phyloP scores from a whole-genome alignment of 2,329 filamentous ascomycete species.

The Verticillium dahliae region DNA sequence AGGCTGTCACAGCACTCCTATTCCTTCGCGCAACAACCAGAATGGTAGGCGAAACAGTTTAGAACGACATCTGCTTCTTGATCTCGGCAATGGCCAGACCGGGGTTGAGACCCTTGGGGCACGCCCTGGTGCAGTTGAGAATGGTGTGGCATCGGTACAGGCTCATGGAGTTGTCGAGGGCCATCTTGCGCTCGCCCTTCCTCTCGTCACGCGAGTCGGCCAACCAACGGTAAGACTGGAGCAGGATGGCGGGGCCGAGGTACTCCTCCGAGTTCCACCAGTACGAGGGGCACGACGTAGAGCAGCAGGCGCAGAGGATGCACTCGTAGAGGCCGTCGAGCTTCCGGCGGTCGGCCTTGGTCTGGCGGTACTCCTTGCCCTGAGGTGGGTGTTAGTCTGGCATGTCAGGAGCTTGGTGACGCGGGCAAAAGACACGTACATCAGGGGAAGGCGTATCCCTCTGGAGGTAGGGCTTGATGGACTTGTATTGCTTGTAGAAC shows the following conservation, averaged over 20 bases:
- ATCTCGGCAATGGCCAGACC: constrained; percentile 94
- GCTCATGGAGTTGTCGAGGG: constrained; percentile 97
- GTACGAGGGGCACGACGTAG: constrained; percentile 98
- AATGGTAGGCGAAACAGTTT: constrained; percentile 8
- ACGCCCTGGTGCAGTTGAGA: constrained; percentile 95
- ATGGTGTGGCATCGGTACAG: constrained; percentile 99
- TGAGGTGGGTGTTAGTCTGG: constrained; percentile 25
- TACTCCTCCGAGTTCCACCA: constrained; percentile 99
- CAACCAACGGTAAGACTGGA: constrained; percentile 98
- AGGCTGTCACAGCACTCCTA: background rate
- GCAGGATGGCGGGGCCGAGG: constrained; percentile 89
- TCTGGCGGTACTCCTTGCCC: constrained; percentile 91
- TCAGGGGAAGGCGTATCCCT: constrained; percentile 77
- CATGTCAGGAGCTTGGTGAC: background rate
- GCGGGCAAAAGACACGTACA: constrained; percentile 44
- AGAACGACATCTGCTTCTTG: constrained; percentile 88
- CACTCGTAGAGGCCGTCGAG: constrained; percentile 98
- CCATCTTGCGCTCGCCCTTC: constrained; percentile 79
- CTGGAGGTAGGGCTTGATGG: constrained; percentile 97
- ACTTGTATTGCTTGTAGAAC: constrained; percentile 99
- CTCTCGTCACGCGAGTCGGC: constrained; percentile 91
- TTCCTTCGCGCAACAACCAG: background rate
- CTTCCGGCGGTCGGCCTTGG: constrained; percentile 88
- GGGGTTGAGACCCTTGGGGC: constrained; percentile 97
- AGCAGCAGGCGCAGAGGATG: constrained; percentile 99